phyloP scores from a whole-genome alignment of 164 flowering plant species.

The Cinnamomum micranthum region DNA sequence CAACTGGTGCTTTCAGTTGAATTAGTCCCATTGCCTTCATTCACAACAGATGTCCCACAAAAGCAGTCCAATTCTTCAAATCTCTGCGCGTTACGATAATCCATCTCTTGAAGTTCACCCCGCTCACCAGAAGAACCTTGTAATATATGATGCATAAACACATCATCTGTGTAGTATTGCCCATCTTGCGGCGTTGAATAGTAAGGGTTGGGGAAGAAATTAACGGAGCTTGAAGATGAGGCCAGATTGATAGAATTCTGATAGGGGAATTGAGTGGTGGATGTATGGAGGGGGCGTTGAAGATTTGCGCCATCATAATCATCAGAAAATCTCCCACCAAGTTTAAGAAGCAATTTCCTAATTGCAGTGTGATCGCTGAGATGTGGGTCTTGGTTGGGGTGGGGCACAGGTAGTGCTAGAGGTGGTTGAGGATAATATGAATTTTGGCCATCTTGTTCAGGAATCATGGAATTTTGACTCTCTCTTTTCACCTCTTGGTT shows the following conservation, averaged over 20 bases:
- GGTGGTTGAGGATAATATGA: conserved; percentile 26
- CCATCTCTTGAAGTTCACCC: conserved; percentile 22
- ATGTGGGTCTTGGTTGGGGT: conserved; percentile 17
- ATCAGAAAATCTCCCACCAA: conserved; percentile 54
- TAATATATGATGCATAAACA: conserved; percentile 13
- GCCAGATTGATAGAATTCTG: conserved; percentile 14
- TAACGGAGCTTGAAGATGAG: conserved; percentile 14
- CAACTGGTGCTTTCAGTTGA: conserved; percentile 37
- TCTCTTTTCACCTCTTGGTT: conserved; percentile 39
- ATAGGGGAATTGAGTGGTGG: conserved; percentile 20
- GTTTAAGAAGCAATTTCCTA: conserved; percentile 45
- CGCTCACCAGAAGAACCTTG: conserved; percentile 23
- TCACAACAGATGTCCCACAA: conserved; percentile 23
- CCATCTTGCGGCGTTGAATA: conserved; percentile 12
- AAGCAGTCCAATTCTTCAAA: conserved; percentile 24
- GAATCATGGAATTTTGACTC: conserved; percentile 12
- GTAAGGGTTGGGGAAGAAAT: conserved; percentile 12
- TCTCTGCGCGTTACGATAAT: conserved; percentile 15
- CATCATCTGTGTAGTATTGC: conserved; percentile 11
- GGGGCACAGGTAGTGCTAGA: conserved; percentile 9
- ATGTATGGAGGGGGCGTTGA: conserved; percentile 20
- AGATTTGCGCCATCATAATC: conserved; percentile 12
- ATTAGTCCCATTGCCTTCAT: conserved; percentile 25
- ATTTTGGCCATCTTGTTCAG: conserved; percentile 12
- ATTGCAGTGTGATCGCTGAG: conserved; percentile 38